Evolutionary conservation across 768 basidiomycete genomes (phyloP).

Genomic region (Naganishia onofrii): DNA sequence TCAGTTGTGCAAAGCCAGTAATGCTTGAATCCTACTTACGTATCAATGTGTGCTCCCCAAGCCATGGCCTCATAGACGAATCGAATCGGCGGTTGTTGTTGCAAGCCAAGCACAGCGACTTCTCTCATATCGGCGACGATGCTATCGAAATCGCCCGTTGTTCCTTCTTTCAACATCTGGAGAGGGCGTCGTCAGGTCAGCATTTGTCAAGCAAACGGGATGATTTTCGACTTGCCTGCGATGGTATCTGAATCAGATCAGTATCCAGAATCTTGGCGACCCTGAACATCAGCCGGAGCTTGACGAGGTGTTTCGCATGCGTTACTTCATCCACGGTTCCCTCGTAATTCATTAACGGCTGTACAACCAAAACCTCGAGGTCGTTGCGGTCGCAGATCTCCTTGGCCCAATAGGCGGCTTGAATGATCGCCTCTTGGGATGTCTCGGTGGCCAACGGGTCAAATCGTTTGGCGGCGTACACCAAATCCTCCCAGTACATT

Average conservation of each 20-base stretch:
- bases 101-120: conserved; percentile 9
- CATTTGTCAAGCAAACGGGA: no score
- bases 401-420: conserved; percentile 13
- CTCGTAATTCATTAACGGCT: conserved; percentile 18
- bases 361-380: conserved; percentile 17
- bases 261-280: conserved; percentile 23
- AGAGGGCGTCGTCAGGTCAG: no score
- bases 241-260: conserved; percentile 21
- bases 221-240: not conserved
- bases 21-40: conserved; percentile 3
- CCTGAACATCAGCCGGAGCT: conserved; percentile 12
- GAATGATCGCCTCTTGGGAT: conserved; percentile 4
- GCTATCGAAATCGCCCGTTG: conserved; percentile 17
- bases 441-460: conserved; percentile 16
- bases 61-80: conserved; percentile 49
- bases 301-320: conserved; percentile 17
- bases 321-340: conserved; percentile 15
- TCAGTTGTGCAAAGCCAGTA: not conserved
- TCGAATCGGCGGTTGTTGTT: conserved; percentile 16
- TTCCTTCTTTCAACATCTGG: conserved; percentile 20
- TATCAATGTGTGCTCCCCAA: conserved; percentile 51
- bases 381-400: conserved; percentile 19
- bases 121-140: conserved; percentile 20
- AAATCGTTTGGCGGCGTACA: conserved; percentile 18
- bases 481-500: conserved; percentile 24